phyloP scores from a whole-genome alignment of 2,329 filamentous ascomycete species.

The Sporothrix schenckii region DNA sequence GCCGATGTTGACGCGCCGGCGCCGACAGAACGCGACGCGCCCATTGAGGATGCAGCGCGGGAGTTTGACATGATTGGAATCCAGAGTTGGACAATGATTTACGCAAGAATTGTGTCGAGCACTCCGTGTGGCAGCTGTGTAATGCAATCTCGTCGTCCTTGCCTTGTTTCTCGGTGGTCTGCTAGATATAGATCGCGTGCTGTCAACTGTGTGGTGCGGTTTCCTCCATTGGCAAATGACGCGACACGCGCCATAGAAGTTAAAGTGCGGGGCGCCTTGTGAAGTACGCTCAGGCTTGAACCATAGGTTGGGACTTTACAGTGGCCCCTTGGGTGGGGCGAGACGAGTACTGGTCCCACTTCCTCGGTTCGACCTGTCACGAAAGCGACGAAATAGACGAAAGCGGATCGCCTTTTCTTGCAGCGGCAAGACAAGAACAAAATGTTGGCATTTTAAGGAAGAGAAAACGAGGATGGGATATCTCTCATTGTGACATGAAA shows the following conservation, averaged over 20 bases:
- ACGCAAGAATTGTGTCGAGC: background rate
- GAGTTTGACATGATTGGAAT: background rate
- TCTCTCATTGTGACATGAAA: background rate
- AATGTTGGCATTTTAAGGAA: background rate
- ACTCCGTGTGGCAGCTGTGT: background rate
- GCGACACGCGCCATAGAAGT: conserved; percentile 8
- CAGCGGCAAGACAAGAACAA: background rate
- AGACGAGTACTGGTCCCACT: too few relatives aligned
- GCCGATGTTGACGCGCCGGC: conserved; percentile 43
- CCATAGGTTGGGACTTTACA: background rate
- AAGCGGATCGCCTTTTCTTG: background rate
- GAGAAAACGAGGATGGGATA: background rate
- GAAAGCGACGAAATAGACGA: conserved; percentile 1
- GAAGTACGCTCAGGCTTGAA: background rate
- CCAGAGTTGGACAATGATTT: background rate
- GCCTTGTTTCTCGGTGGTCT: background rate
- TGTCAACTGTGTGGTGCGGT: background rate
- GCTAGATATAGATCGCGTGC: background rate
- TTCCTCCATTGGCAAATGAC: conserved; percentile 2
- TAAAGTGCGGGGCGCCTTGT: conserved; percentile 15
- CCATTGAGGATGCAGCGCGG: conserved; percentile 28
- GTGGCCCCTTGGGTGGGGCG: background rate
- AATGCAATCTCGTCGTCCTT: background rate
- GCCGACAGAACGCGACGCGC: conserved; percentile 8
- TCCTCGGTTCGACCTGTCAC: conserved; percentile 21